These are phyloP conservation scores for Blumeria hordei DNA, from an alignment of 2,329 filamentous ascomycete genomes.

Conservation along the genomic window DNA sequence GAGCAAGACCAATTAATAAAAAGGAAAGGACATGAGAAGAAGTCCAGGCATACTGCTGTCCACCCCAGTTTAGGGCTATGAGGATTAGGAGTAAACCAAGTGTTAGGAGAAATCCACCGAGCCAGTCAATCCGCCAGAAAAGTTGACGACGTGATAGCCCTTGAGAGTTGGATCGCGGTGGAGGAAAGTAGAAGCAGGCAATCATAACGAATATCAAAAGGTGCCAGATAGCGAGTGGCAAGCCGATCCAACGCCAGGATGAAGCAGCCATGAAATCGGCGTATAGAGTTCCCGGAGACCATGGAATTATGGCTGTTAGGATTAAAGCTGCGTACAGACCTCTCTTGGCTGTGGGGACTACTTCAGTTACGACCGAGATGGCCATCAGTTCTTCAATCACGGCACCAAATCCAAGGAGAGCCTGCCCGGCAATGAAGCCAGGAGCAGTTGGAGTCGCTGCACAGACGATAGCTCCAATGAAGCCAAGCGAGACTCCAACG, in stretches of 20 bases:
- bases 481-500: slow-evolving; percentile 26
- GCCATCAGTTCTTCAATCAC: slow-evolving; percentile 46
- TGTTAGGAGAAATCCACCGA: slow-evolving; percentile 26
- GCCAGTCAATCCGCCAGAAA: slow-evolving; percentile 22
- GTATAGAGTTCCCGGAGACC: slow-evolving; percentile 34
- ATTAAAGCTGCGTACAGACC: slow-evolving; percentile 34
- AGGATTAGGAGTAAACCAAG: slow-evolving; percentile 26
- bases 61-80: slow-evolving; percentile 30
- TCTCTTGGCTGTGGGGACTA: slow-evolving; percentile 39
- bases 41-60: slow-evolving; percentile 28
- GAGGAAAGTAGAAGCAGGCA: slow-evolving; percentile 27
- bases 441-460: slow-evolving; percentile 34
- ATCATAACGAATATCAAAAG: slow-evolving; percentile 26
- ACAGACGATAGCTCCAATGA: slow-evolving; percentile 34
- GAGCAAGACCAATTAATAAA: slow-evolving; percentile 21
- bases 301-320: slow-evolving; percentile 35
- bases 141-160: slow-evolving; percentile 18
- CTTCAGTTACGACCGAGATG: slow-evolving; percentile 40
- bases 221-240: slow-evolving; percentile 27
- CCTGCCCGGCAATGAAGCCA: slow-evolving; percentile 28
- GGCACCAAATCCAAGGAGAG: slow-evolving; percentile 29
- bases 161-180: slow-evolving; percentile 20
- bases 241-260: slow-evolving; percentile 28
- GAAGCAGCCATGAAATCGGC: slow-evolving; percentile 27
- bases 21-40: slow-evolving; percentile 29